A percentile compares a stretch with the other conserved stretches of the same genome.
Evolutionary conservation across 352 stramenopile genomes (phyloP).

Genomic region (Aphanomyces stellatus): DNA sequence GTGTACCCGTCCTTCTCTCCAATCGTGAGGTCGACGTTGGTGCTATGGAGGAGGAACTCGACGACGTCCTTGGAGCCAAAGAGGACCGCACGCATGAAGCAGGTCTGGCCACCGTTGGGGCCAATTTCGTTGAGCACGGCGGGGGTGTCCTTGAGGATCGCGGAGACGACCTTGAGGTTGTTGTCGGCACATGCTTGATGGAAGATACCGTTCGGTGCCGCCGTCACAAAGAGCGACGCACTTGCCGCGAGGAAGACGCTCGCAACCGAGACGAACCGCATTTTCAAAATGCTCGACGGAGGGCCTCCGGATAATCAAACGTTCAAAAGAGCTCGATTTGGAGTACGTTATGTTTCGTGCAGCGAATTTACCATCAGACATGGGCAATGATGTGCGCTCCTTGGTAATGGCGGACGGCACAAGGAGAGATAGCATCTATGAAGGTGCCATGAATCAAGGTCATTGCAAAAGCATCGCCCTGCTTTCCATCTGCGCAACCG

Average conservation of each 20-base stretch:
- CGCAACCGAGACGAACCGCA: background rate
- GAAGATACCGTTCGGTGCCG: background rate
- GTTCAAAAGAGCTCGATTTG: background rate
- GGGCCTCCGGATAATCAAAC: background rate
- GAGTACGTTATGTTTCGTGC: too few relatives aligned
- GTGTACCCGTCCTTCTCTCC: slow-evolving; percentile 41
- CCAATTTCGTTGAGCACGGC: slow-evolving; percentile 26
- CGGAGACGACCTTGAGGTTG: slow-evolving; percentile 3
- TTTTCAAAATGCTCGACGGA: background rate
- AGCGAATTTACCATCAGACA: too few relatives aligned
- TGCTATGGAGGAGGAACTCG: slow-evolving; percentile 23
- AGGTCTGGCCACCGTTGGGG: slow-evolving; percentile 26
- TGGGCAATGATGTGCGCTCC: too few relatives aligned
- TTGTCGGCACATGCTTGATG: slow-evolving; percentile 16
- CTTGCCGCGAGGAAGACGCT: too few relatives aligned
- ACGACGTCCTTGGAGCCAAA: slow-evolving; percentile 26
- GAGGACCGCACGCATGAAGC: slow-evolving; percentile 31
- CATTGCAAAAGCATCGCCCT: too few relatives aligned
- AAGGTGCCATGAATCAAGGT: too few relatives aligned
- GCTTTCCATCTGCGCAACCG: too few relatives aligned
- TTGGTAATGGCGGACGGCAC: too few relatives aligned
- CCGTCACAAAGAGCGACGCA: background rate
- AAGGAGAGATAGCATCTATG: too few relatives aligned
- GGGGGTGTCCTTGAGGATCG: slow-evolving; percentile 1
- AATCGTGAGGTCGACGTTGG: slow-evolving; percentile 26